Percentiles rank a stretch among this genome's conserved stretches.
Evolutionary conservation across 306 rosid species (phyloP).

Genomic region (Vigna nakashimae): DNA sequence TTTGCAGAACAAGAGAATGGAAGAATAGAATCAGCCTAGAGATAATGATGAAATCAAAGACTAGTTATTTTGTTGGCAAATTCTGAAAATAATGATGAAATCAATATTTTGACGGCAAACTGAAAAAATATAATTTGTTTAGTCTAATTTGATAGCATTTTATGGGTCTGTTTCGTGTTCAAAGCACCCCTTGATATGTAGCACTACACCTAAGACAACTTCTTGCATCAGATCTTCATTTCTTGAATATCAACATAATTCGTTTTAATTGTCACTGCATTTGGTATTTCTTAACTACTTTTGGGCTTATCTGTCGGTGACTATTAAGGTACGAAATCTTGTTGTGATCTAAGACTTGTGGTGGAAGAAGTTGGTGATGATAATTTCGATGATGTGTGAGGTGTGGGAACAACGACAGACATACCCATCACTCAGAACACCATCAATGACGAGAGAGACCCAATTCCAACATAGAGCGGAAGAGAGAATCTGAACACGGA

Average conservation of each 20-base stretch:
- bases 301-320: too few species aligned
- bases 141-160: too few species aligned
- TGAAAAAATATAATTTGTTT: background rate
- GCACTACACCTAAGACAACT: too few species aligned
- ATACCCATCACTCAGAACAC: constrained; percentile 87
- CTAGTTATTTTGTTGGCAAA: background rate
- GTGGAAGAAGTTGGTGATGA: constrained; percentile 95
- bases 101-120: background rate
- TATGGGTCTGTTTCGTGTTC: too few species aligned
- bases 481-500: background rate
- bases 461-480: background rate
- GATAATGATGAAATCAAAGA: background rate
- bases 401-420: constrained; percentile 90
- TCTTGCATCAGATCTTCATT: too few species aligned
- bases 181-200: too few species aligned
- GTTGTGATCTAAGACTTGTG: constrained; percentile 64
- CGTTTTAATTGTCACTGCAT: too few species aligned
- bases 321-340: too few species aligned
- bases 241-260: too few species aligned
- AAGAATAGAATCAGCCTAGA: background rate
- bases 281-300: too few species aligned
- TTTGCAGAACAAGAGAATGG: constrained; percentile 10
- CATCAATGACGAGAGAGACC: background rate
- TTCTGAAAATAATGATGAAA: background rate
- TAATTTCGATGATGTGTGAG: constrained; percentile 90